Evolutionary conservation across 1,139 yeast genomes (phyloP), one percentile per base, ranked within the genome.

Genomic region (Lodderomyces orthopsilosis): DNA sequence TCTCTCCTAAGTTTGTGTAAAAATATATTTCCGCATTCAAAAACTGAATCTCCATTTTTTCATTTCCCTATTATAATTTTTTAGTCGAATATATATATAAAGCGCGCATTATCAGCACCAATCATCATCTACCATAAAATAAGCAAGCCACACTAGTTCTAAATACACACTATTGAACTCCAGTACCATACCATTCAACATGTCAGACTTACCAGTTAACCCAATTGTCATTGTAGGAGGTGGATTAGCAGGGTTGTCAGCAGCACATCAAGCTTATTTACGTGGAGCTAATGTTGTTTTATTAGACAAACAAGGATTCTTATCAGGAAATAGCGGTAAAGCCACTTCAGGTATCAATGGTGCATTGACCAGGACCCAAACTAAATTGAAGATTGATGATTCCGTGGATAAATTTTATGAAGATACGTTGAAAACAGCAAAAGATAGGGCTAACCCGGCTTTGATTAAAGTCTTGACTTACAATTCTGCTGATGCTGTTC

Each of bases 281-380:
- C 68, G 81, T 41, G 77, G 82, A 41, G 68, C 85, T 55, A 65
- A 79, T 51, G 79, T 84, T 13, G 61, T 83, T 0, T 55, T 85
- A 14, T 54, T 85, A 17, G 91, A 85, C 50, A 84, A 84, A 54
- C 79, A 77, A 42, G 74, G 79, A 12, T 77, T 78, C 51, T 66
- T 84, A 35, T 87, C 91, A 45, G 95, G 95, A 4, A 86, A 85
- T 57, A 83, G 91, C 33, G 82, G 86, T 22, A 84, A 85, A 59
- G 95, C 95, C 1, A 83, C 91, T 0, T 80, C 88, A 17, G 95
- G 95, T 19, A 86, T 87, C 53, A 86, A 85, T 59, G 95, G 93
- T 15, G 81, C 88, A 1, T 66, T 74, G 30, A 83, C 94, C 0
- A 58, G 76, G 15, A 77, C 89, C 1, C 93, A 87, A 57, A 64